Evolutionary conservation across 305 asterid species (phyloP).

Genomic region (Plantago coronopus): DNA sequence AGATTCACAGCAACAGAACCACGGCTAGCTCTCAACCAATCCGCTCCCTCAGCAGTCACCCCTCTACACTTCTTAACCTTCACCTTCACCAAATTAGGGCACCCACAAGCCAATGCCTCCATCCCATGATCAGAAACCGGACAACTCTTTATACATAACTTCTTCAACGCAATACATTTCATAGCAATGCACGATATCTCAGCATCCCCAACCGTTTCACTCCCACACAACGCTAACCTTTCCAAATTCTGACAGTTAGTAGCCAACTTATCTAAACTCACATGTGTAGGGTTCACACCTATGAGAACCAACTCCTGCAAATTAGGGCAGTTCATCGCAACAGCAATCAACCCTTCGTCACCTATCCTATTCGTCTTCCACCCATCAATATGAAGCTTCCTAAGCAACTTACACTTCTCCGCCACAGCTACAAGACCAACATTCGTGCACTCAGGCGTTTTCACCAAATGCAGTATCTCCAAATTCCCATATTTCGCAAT

Average conservation of each 20-base stretch:
- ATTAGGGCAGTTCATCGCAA: conserved; percentile 26
- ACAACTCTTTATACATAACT: conserved; percentile 36
- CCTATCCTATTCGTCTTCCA: conserved; percentile 35
- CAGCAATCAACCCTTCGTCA: conserved; percentile 30
- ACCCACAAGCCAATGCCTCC: conserved; percentile 38
- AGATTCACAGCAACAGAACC: conserved; percentile 28
- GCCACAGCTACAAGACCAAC: conserved; percentile 25
- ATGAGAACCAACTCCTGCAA: conserved; percentile 33
- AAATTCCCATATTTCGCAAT: conserved; percentile 22
- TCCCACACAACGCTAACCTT: conserved; percentile 35
- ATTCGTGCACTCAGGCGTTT: conserved; percentile 33
- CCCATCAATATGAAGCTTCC: conserved; percentile 38
- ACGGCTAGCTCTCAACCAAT: conserved; percentile 32
- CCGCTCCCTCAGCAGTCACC: conserved; percentile 31
- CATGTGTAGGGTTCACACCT: conserved; percentile 30
- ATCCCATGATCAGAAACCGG: conserved; percentile 31
- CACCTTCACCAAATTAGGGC: conserved; percentile 38
- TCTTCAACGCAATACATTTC: conserved; percentile 34
- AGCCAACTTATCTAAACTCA: conserved; percentile 31
- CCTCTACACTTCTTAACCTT: conserved; percentile 39
- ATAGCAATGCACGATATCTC: conserved; percentile 38
- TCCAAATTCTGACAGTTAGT: conserved; percentile 34
- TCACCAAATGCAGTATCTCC: conserved; percentile 35
- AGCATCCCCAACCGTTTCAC: conserved; percentile 34
- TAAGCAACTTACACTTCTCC: conserved; percentile 30